Evolutionary conservation across 257 asterid species (phyloP).

Genomic region (Solanum piurae): DNA sequence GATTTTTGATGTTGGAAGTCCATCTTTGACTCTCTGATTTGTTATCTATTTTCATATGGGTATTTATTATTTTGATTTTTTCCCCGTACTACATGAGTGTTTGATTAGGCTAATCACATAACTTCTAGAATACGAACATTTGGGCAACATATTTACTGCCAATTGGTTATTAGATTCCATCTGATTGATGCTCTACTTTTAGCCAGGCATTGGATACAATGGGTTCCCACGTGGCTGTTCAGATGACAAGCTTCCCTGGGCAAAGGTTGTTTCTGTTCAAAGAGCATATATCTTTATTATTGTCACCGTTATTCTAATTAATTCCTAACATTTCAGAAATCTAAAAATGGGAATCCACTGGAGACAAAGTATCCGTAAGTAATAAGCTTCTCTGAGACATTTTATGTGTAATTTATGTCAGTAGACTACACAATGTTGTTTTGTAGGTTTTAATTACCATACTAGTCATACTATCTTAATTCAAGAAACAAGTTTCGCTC

Average conservation of each 20-base stretch:
- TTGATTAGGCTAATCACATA: neutral
- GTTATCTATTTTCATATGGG: neutral
- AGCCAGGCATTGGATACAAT: conserved; percentile 83
- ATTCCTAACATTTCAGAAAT: conserved; percentile 50
- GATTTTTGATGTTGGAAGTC: neutral
- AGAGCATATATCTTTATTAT: neutral
- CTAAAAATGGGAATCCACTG: conserved; percentile 68
- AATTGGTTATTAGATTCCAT: conserved; percentile 1
- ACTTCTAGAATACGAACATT: neutral
- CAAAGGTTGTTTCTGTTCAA: conserved; percentile 45
- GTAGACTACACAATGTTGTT: neutral
- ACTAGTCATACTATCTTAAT: neutral
- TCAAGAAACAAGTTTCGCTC: neutral
- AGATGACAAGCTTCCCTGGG: conserved; percentile 91
- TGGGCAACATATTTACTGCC: neutral
- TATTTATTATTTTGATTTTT: neutral
- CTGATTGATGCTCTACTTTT: conserved; percentile 2
- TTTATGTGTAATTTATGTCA: neutral
- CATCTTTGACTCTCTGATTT: neutral
- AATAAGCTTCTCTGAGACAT: neutral
- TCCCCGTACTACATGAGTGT: neutral
- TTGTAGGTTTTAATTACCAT: neutral
- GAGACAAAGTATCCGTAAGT: conserved; percentile 97
- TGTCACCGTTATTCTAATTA: conserved; percentile 6
- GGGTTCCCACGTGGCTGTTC: conserved; percentile 98